Evolutionary conservation across 2,329 filamentous ascomycete species (phyloP), one percentile per base, ranked within the genome.

Genomic region (Fusarium chuoi): DNA sequence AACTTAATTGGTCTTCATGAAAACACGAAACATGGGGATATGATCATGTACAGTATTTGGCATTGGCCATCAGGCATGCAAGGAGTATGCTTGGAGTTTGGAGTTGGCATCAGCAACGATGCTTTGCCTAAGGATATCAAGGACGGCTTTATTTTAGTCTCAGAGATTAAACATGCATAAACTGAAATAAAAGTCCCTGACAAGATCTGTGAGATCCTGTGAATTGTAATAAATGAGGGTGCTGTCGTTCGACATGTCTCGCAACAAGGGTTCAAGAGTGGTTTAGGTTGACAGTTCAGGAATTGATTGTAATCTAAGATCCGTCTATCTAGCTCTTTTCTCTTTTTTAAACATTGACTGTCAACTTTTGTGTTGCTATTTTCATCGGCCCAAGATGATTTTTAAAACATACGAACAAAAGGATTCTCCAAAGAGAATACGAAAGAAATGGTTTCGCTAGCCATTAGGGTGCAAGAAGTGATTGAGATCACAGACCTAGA

Each of bases 401-500:
- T 20, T 38, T 22, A 72, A 74, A 73, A 64, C 55, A 42, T 57
- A 33, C 48, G 33, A 28, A 68, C 63, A 75, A 74, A 67, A 63
- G 39, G 54, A 24, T 51, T 66, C 65, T 61, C 73, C 28, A 39
- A 49, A 66, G 60, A 73, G 62, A 58, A 52, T 45, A 75, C 60
- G 75, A 76, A 77, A 56, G 70, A 49, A 74, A 77, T 46, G 39
- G 62, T n/a, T 52, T 45, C 11, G 46, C 61, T 45, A 52, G 39
- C 26, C 42, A 44, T 36, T 30, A 7, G 30, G 26, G 28, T 35
- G 36, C 12, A 57, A 44, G 11, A 11, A 45, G 13, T 45, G 14
- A 35, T 35, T 20, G 18, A 52, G 24, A 68, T 77, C 61, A 78
- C 52, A 78, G 62, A 35, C 64, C 68, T 5, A 98, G 83, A 57